Conservation (phyloP, 495 filamentous ascomycete species). For the Aspergillus hancockii region DNA sequence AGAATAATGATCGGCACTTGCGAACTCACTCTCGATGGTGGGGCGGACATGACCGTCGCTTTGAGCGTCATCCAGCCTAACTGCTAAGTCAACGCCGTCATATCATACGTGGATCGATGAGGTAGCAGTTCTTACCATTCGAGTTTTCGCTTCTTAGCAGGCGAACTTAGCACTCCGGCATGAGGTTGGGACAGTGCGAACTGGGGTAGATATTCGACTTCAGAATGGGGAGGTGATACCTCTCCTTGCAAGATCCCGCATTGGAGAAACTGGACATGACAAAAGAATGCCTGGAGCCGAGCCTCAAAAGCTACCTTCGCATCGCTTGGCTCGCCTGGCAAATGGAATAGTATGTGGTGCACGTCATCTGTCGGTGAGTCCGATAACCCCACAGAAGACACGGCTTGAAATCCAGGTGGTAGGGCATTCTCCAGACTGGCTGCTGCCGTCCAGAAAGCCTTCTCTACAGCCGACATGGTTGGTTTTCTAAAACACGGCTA, state of each 20-base stretch:
- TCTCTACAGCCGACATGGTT: background rate
- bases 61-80: background rate
- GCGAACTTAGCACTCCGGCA: background rate
- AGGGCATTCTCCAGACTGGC: background rate
- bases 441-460: background rate
- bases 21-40: background rate
- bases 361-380: background rate
- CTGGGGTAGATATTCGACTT: background rate
- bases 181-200: background rate
- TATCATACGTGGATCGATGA: background rate
- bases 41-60: background rate
- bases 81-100: background rate
- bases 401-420: background rate
- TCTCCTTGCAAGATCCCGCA: slow-evolving; percentile 56
- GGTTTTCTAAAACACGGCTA: background rate
- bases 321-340: slow-evolving; percentile 63
- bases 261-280: slow-evolving; percentile 66
- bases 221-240: background rate
- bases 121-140: background rate
- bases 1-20: slow-evolving; percentile 42
- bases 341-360: slow-evolving; percentile 11
- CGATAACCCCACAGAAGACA: background rate
- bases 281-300: slow-evolving; percentile 67
- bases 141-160: background rate
- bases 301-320: slow-evolving; percentile 69